phyloP scores from a whole-genome alignment of 2,329 filamentous ascomycete species.

The Orbilia oligospora region DNA sequence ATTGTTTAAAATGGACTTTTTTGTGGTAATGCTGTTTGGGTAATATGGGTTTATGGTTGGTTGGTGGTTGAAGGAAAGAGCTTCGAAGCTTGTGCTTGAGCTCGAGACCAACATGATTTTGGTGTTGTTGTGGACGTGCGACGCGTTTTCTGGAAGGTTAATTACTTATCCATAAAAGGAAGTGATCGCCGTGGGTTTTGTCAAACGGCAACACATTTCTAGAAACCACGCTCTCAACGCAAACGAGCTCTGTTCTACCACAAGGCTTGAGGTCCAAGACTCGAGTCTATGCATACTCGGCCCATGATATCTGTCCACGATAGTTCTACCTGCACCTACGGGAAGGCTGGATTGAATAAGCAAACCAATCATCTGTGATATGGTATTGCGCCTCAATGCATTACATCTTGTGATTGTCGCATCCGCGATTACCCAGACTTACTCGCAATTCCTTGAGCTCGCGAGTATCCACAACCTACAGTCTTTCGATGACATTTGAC shows the following conservation, averaged over 20 bases:
- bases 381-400: slow-evolving; percentile 33
- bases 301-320: neutral
- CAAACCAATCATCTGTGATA: neutral
- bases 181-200: neutral
- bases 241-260: neutral
- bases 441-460: slow-evolving; percentile 7
- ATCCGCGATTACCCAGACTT: neutral
- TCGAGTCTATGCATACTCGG: neutral
- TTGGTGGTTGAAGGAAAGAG: neutral
- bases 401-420: neutral
- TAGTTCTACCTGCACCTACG: neutral
- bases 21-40: neutral
- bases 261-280: neutral
- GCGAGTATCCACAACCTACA: neutral
- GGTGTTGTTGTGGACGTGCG: slow-evolving; percentile 39
- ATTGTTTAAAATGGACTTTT: slow-evolving; percentile 13
- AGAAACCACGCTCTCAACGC: slow-evolving; percentile 25
- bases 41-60: neutral
- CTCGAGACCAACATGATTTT: slow-evolving; percentile 7
- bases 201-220: slow-evolving; percentile 18
- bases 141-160: slow-evolving; percentile 33
- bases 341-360: neutral
- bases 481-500: neutral
- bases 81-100: slow-evolving; percentile 9
- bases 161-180: slow-evolving; percentile 40